Base-by-base conservation (phyloP, 164 flowering plant species). In the Nymphaea colorata region DNA sequence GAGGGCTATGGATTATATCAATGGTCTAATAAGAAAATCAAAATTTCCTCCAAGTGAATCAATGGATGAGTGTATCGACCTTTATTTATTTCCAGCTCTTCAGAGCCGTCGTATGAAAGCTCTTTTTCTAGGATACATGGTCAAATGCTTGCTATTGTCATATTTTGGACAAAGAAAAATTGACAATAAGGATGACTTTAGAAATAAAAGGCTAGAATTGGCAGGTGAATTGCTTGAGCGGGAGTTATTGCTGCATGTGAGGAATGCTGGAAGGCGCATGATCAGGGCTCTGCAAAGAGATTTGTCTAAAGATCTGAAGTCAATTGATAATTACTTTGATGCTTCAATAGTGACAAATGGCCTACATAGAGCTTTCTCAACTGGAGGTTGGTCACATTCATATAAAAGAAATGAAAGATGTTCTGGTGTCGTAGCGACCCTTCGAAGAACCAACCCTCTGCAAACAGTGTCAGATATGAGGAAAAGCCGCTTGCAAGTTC, bases 331-430 rank as follows among this genome's bases (percentile, higher is more conserved):
- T 43, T 91, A 91, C 73, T 70, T 91, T 64, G 88, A 79, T 74
- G 79, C 79, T 5, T 87, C 97, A 60, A 86, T 94, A 5, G 74
- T 94, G 14, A 89, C 97, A 3, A 94, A 94, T 83, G 97, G 98
- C 42, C 86, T 94, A 42, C 71, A 83, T 6, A 83, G 96, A 78
- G 97, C 98, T 42, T 94, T 91, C 73, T 91, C 98, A 14, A 94
- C 97, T 63, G 98, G 98, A 42, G 81, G 81, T 11, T 94, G 98
- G 98, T 74, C 80, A 0, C 97, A 91, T 73, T 84, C 95, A 60
- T 89, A 72, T 72, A 87, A 84, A 67, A 74, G 65, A 62, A 76
- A 69, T 71, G 98, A 94, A 70, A 83, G 88, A 70, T 68, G 77
- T 42, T 76, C 90, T 61, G 95, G 97, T 62, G 88, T 91, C 2